These are phyloP conservation scores for Chenopodium album DNA, from an alignment of 148 eudicot genomes.

Conservation along the genomic window DNA sequence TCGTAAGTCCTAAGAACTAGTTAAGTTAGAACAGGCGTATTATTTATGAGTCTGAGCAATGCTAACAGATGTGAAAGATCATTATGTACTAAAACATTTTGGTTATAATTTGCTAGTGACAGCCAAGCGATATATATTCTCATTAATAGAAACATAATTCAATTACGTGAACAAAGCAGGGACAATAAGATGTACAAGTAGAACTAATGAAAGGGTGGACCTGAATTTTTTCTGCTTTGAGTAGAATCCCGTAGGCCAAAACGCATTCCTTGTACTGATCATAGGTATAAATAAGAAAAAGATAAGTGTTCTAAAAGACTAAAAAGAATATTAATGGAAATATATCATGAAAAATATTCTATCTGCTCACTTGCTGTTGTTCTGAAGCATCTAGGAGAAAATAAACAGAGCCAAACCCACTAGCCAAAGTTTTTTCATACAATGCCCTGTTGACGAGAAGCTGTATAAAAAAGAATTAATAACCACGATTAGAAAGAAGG, in stretches of 20 bases:
- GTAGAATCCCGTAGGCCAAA: conserved; percentile 77
- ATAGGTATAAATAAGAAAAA: conserved; percentile 3
- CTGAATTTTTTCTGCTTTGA: conserved; percentile 57
- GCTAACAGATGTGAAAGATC: neutral
- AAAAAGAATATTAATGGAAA: neutral
- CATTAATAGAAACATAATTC: neutral
- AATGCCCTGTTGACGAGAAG: conserved; percentile 90
- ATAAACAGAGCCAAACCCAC: conserved; percentile 95
- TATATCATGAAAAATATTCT: neutral
- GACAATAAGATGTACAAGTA: neutral
- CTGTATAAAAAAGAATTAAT: conserved; percentile 38
- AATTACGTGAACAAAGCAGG: neutral
- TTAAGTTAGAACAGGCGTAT: neutral
- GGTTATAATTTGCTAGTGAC: too few species aligned
- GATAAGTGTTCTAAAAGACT: neutral
- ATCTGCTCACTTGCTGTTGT: conserved; percentile 81
- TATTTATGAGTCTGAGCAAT: neutral
- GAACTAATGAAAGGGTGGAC: conserved; percentile 32
- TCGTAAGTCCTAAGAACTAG: conserved; percentile 6
- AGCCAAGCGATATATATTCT: too few species aligned
- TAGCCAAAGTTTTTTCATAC: conserved; percentile 91
- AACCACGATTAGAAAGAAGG: conserved; percentile 8
- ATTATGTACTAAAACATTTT: neutral
- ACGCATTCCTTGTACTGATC: conserved; percentile 92
- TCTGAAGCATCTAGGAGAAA: conserved; percentile 98